Percentiles rank a stretch among this genome's conserved stretches.
Evolutionary conservation across 306 rosid genomes (phyloP).

Genomic region (Sindora glabra): DNA sequence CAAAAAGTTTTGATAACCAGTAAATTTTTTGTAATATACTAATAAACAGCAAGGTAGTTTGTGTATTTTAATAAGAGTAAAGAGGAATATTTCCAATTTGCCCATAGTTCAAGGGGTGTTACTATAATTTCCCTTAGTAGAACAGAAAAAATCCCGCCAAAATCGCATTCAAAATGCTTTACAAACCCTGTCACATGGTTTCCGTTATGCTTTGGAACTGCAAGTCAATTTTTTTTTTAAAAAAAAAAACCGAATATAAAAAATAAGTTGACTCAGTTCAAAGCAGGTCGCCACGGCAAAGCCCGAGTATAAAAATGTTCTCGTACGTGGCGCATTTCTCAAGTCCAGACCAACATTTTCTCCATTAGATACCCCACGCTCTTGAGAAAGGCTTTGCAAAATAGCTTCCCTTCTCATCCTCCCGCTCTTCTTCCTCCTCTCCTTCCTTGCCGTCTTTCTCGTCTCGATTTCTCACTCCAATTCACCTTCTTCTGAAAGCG

Average conservation of each 20-base stretch:
- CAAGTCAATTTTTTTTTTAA: too few relatives aligned
- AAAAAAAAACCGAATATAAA: neutral
- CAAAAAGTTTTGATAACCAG: too few relatives aligned
- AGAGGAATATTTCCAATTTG: too few relatives aligned
- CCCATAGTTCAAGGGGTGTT: too few relatives aligned
- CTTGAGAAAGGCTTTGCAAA: neutral
- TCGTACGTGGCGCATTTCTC: conserved; percentile 10
- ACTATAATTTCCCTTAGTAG: neutral
- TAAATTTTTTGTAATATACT: too few relatives aligned
- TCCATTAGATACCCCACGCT: neutral
- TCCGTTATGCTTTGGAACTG: neutral
- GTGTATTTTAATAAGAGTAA: too few relatives aligned
- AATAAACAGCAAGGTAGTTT: too few relatives aligned
- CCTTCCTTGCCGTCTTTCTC: neutral
- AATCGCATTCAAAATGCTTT: neutral
- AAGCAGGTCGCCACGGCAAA: neutral
- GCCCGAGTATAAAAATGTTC: neutral
- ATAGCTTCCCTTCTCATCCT: conserved; percentile 19
- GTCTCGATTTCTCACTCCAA: neutral
- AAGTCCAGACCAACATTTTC: neutral
- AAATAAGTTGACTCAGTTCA: neutral
- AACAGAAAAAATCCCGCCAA: neutral
- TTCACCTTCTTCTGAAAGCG: conserved; percentile 4
- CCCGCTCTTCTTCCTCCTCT: conserved; percentile 6
- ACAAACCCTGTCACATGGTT: neutral